These are phyloP conservation scores for Vachellia collinsii DNA, from an alignment of 306 rosid genomes.

Conservation along the genomic window DNA sequence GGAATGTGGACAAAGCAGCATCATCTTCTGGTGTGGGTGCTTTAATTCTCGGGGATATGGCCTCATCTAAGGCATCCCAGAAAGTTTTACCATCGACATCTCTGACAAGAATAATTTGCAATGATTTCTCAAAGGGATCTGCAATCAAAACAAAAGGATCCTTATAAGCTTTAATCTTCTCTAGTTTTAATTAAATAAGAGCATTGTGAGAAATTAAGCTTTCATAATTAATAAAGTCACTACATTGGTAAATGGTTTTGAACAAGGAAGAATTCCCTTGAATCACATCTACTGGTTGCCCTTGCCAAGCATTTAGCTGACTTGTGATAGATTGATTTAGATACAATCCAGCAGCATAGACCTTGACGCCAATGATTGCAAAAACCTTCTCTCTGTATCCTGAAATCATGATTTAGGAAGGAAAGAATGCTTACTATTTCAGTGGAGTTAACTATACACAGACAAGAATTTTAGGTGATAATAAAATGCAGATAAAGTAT, in stretches of 20 bases:
- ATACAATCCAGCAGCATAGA: slow-evolving; percentile 84
- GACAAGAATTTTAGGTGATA: slow-evolving; percentile 2
- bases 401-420: slow-evolving; percentile 45
- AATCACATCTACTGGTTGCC: slow-evolving; percentile 55
- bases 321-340: slow-evolving; percentile 51
- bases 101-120: slow-evolving; percentile 87
- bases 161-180: slow-evolving; percentile 11
- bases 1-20: slow-evolving; percentile 67
- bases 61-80: slow-evolving; percentile 92
- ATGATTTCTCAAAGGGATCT: slow-evolving; percentile 74
- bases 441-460: neutral
- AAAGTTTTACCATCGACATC: slow-evolving; percentile 92
- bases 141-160: slow-evolving; percentile 34
- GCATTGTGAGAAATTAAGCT: slow-evolving; percentile 23
- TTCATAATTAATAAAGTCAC: slow-evolving; percentile 29
- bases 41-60: slow-evolving; percentile 84
- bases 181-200: neutral
- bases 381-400: slow-evolving; percentile 91
- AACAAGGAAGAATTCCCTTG: slow-evolving; percentile 70
- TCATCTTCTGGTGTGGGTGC: slow-evolving; percentile 61
- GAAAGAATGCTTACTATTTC: neutral
- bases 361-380: slow-evolving; percentile 83
- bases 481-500: neutral
- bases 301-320: slow-evolving; percentile 67
- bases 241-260: slow-evolving; percentile 77